These are phyloP conservation scores for Rhodotorula sp. DNA, from an alignment of 1,284 basidiomycete genomes.

Conservation along the genomic window DNA sequence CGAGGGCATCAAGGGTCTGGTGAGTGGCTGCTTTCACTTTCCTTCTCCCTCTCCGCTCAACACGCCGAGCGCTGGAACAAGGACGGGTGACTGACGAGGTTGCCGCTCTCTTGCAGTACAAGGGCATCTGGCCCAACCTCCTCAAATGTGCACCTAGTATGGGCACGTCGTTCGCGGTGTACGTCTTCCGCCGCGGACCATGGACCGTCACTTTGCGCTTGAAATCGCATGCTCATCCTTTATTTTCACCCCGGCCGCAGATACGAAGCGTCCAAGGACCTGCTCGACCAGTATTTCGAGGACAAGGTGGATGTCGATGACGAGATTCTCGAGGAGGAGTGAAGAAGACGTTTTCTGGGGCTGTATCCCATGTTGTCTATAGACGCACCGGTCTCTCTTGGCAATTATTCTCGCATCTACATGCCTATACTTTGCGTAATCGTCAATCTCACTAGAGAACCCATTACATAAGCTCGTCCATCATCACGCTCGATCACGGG, in stretches of 20 bases:
- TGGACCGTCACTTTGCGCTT: no score
- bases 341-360: not conserved
- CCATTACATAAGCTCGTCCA: no score
- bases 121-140: constrained; percentile 25
- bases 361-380: not conserved
- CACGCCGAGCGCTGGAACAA: not conserved
- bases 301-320: not conserved
- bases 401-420: no score
- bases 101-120: not conserved
- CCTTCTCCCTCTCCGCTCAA: not conserved
- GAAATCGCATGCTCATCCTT: not conserved
- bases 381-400: no score
- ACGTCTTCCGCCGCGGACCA: no score
- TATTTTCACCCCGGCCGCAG: not conserved
- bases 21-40: not conserved
- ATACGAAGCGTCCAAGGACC: constrained; percentile 22
- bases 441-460: no score
- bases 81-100: not conserved
- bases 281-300: constrained; percentile 6
- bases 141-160: constrained; percentile 22
- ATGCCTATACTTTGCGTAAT: no score
- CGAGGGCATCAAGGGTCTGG: constrained; percentile 35
- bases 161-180: constrained; percentile 9
- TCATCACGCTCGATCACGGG: no score
- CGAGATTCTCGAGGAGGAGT: constrained; percentile 1